phyloP scores from a whole-genome alignment of 1,139 yeast genomes.

The Williopsis jadinii region DNA sequence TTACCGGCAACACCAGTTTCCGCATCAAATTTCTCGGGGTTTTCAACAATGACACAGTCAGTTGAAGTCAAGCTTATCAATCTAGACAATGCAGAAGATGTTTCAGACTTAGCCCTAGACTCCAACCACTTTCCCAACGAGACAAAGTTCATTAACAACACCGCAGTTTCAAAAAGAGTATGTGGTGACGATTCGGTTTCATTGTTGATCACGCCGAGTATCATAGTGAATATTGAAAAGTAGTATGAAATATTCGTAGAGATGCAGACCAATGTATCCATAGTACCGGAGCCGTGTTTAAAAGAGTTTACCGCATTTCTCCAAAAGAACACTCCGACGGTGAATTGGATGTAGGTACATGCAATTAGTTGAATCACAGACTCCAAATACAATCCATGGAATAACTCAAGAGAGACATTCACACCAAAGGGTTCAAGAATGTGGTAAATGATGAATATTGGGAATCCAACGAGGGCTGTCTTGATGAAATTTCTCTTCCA shows the following conservation, averaged over 20 bases:
- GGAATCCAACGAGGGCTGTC: slow-evolving; percentile 51
- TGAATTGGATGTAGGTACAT: slow-evolving; percentile 58
- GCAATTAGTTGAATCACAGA: slow-evolving; percentile 52
- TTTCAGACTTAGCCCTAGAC: slow-evolving; percentile 88
- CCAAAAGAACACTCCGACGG: slow-evolving; percentile 58
- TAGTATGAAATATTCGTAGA: slow-evolving; percentile 76
- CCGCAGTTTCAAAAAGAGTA: slow-evolving; percentile 79
- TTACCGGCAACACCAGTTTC: slow-evolving; percentile 6
- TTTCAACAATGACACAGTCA: slow-evolving; percentile 54
- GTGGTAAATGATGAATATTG: slow-evolving; percentile 54
- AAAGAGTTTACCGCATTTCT: slow-evolving; percentile 60
- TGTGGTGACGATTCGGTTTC: slow-evolving; percentile 44
- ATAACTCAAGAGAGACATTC: slow-evolving; percentile 22
- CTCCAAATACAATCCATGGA: slow-evolving; percentile 51
- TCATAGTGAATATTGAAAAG: slow-evolving; percentile 61
- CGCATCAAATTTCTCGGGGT: slow-evolving; percentile 12
- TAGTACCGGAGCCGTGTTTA: slow-evolving; percentile 73
- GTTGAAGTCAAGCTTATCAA: slow-evolving; percentile 78
- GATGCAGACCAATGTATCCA: slow-evolving; percentile 86
- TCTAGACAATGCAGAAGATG: slow-evolving; percentile 80
- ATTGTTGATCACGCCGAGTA: slow-evolving; percentile 30
- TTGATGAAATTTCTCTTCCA: slow-evolving; percentile 57
- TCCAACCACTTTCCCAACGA: slow-evolving; percentile 88
- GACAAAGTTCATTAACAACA: slow-evolving; percentile 78
- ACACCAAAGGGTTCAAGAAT: slow-evolving; percentile 33